A percentile compares a stretch with the other conserved stretches of the same genome.
Evolutionary conservation across 495 filamentous ascomycete species (phyloP).

Genomic region (Aspergillus incahuasiensis): DNA sequence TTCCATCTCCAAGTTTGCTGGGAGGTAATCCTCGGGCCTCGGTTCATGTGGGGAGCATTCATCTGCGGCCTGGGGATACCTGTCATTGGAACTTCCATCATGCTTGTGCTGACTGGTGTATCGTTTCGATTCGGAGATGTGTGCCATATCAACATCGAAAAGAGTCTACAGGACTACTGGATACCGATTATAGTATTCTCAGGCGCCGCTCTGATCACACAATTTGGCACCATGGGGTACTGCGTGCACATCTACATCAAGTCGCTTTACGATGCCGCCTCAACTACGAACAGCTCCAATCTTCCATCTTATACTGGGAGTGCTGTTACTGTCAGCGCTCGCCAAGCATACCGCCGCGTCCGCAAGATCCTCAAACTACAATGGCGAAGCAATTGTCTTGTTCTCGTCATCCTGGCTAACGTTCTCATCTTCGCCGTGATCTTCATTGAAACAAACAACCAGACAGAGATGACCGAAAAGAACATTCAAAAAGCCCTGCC

Average conservation of each 20-base stretch:
- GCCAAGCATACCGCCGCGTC: conserved; percentile 82
- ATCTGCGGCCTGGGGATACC: conserved; percentile 79
- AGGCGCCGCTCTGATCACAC: conserved; percentile 72
- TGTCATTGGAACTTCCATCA: conserved; percentile 62
- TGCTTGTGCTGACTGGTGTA: conserved; percentile 81
- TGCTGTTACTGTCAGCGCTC: conserved; percentile 75
- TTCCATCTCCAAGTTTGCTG: conserved; percentile 98
- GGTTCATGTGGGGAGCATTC: conserved; percentile 86
- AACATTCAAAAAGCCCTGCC: conserved; percentile 50
- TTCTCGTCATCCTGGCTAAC: conserved; percentile 80
- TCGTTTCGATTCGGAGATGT: conserved; percentile 88
- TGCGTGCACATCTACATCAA: conserved; percentile 91
- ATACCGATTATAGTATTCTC: conserved; percentile 78
- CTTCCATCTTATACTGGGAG: conserved; percentile 77
- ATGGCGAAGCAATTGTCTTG: conserved; percentile 86
- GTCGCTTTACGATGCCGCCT: conserved; percentile 67
- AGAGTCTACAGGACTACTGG: conserved; percentile 84
- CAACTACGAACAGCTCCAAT: conserved; percentile 64
- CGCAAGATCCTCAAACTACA: conserved; percentile 84
- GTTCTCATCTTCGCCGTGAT: conserved; percentile 88
- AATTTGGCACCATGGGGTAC: conserved; percentile 80
- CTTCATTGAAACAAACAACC: conserved; percentile 79
- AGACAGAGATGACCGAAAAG: conserved; percentile 49
- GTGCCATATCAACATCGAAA: conserved; percentile 86
- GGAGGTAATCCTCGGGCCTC: conserved; percentile 82